Evolutionary conservation across 768 basidiomycete genomes (phyloP).

Genomic region (Leccinum obscurum): DNA sequence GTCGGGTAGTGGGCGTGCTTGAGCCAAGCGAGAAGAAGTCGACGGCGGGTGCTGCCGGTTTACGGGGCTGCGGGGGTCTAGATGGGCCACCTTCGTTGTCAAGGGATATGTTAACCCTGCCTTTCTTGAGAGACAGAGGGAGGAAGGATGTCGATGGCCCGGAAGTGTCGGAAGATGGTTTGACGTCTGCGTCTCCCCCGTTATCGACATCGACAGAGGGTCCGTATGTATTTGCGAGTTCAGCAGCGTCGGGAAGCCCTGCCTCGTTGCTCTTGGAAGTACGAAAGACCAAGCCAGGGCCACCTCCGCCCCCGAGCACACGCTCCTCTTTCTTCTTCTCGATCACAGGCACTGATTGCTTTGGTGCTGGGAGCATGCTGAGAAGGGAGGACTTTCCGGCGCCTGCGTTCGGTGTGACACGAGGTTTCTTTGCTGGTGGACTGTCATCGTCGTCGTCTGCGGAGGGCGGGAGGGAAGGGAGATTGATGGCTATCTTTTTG

Average conservation of each 20-base stretch:
- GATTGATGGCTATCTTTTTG: slow-evolving; percentile 45
- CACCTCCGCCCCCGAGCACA: slow-evolving; percentile 63
- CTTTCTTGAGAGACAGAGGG: slow-evolving; percentile 60
- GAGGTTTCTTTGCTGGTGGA: slow-evolving; percentile 61
- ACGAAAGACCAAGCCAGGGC: slow-evolving; percentile 63
- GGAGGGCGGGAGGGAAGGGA: slow-evolving; percentile 31
- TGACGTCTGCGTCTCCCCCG: slow-evolving; percentile 2
- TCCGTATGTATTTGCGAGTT: slow-evolving; percentile 26
- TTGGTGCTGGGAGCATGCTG: slow-evolving; percentile 76
- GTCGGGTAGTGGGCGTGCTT: slow-evolving; percentile 4
- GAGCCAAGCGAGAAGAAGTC: slow-evolving; percentile 74
- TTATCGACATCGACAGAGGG: slow-evolving; percentile 13
- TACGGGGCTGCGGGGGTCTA: slow-evolving; percentile 1
- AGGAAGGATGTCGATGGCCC: slow-evolving; percentile 48
- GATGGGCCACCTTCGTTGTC: slow-evolving; percentile 36
- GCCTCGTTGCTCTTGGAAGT: slow-evolving; percentile 24
- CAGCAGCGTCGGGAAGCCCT: slow-evolving; percentile 13
- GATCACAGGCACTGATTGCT: slow-evolving; percentile 45
- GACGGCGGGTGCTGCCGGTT: slow-evolving; percentile 37
- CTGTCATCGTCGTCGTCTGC: slow-evolving; percentile 46
- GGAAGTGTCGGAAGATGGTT: background rate
- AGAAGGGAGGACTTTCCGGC: slow-evolving; percentile 66
- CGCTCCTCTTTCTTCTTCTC: slow-evolving; percentile 43
- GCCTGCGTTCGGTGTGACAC: slow-evolving; percentile 43
- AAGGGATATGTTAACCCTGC: slow-evolving; percentile 57